Percentiles rank a stretch among this genome's conserved stretches.
Conservation (phyloP, 2,329 filamentous ascomycete species). For the Knoxdaviesia capensis region DNA sequence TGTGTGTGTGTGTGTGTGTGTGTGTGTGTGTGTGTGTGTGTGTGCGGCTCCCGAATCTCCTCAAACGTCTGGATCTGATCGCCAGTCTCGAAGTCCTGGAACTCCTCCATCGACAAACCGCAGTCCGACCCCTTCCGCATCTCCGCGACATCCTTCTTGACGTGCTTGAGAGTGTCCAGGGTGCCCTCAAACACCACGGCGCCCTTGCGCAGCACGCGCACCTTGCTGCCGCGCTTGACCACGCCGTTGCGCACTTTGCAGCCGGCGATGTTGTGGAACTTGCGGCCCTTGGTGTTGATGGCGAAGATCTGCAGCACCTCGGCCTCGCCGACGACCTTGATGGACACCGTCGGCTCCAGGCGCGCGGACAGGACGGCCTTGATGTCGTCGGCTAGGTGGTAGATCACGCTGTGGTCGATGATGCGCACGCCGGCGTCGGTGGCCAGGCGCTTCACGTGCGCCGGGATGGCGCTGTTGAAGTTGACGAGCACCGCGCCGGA, state of each 20-base stretch:
- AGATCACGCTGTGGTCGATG: conserved; percentile 73
- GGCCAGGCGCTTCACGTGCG: conserved; percentile 48
- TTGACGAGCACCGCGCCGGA: conserved; percentile 62
- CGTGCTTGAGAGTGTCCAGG: conserved; percentile 67
- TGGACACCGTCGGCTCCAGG: conserved; percentile 44
- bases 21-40: not conserved
- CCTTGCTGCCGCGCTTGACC: conserved; percentile 41
- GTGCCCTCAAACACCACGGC: conserved; percentile 33
- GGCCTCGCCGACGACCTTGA: conserved; percentile 67
- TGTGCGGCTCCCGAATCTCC: conserved; percentile 51
- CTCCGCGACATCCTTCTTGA: conserved; percentile 77
- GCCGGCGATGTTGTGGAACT: conserved; percentile 61
- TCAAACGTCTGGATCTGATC: conserved; percentile 83
- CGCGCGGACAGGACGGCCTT: conserved; percentile 46
- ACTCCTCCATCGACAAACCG: conserved; percentile 66
- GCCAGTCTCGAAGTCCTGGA: conserved; percentile 57
- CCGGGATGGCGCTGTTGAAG: conserved; percentile 60
- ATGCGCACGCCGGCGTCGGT: conserved; percentile 54
- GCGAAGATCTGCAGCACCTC: conserved; percentile 69
- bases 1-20: too few relatives aligned
- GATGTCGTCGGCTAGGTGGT: conserved; percentile 56
- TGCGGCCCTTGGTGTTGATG: conserved; percentile 56
- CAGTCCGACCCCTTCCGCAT: conserved; percentile 91
- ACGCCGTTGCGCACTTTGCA: conserved; percentile 71
- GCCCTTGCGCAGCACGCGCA: conserved; percentile 51